Evolutionary conservation across 2,329 filamentous ascomycete species (phyloP).

Genomic region (Fusarium torreyae): DNA sequence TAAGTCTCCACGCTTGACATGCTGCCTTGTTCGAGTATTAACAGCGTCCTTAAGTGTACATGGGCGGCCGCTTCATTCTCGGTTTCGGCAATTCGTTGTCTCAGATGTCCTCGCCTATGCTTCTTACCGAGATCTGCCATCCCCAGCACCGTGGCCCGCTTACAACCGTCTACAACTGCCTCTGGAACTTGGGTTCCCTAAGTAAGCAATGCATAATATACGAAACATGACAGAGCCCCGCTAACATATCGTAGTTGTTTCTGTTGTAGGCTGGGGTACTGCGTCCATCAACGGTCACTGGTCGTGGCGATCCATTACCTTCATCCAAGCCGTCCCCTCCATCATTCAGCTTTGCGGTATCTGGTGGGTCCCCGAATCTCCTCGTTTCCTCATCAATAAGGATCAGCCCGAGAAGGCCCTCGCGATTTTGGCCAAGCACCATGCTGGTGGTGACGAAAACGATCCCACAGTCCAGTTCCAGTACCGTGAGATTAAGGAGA

Average conservation of each 20-base stretch:
- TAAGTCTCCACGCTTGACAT: slow-evolving; percentile 46
- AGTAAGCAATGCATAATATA: slow-evolving; percentile 38
- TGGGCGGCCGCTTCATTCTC: slow-evolving; percentile 58
- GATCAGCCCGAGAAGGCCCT: slow-evolving; percentile 75
- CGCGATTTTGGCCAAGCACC: slow-evolving; percentile 72
- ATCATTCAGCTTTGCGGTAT: slow-evolving; percentile 75
- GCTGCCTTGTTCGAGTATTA: background rate
- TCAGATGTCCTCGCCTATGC: slow-evolving; percentile 74
- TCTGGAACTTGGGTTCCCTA: slow-evolving; percentile 75
- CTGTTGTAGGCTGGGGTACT: slow-evolving; percentile 76
- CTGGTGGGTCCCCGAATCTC: slow-evolving; percentile 78
- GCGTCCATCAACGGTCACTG: slow-evolving; percentile 70
- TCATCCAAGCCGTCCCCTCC: slow-evolving; percentile 75
- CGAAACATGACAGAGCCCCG: background rate
- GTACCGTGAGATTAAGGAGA: slow-evolving; percentile 76
- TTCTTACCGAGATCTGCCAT: slow-evolving; percentile 77
- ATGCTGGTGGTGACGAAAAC: slow-evolving; percentile 72
- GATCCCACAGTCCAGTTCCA: slow-evolving; percentile 76
- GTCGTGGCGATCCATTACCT: slow-evolving; percentile 77
- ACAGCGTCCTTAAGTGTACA: slow-evolving; percentile 53
- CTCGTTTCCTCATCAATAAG: slow-evolving; percentile 75
- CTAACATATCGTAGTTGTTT: slow-evolving; percentile 60
- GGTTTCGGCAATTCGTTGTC: slow-evolving; percentile 78
- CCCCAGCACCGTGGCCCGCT: slow-evolving; percentile 77
- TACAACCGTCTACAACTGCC: slow-evolving; percentile 77